Conservation (phyloP, 1,284 basidiomycete genomes). For the Somion occarium region DNA sequence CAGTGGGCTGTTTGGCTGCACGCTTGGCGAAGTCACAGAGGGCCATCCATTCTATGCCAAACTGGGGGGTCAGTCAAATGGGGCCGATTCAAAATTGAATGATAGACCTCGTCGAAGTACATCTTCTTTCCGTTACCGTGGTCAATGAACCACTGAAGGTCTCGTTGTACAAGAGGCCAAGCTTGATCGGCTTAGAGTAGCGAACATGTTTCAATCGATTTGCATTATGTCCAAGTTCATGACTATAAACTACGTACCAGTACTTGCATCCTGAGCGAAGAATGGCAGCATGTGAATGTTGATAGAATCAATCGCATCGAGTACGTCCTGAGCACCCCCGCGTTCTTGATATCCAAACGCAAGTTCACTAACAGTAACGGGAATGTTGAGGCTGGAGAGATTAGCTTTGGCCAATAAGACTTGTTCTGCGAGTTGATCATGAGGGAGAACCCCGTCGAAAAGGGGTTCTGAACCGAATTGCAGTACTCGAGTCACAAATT, state of each 20-base stretch:
- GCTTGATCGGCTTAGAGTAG: conserved; percentile 40
- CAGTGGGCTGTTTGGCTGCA: conserved; percentile 48
- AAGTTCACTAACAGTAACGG: conserved; percentile 58
- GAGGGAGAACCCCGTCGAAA: conserved; percentile 55
- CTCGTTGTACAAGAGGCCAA: conserved; percentile 56
- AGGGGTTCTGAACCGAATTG: conserved; percentile 77
- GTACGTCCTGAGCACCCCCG: conserved; percentile 50
- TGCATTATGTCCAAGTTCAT: background rate
- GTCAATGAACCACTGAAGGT: conserved; percentile 59
- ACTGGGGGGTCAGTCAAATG: background rate
- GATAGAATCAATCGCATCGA: conserved; percentile 62
- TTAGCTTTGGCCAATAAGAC: conserved; percentile 46
- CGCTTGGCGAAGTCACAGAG: conserved; percentile 49
- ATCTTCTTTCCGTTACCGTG: conserved; percentile 67
- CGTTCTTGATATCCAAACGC: conserved; percentile 46
- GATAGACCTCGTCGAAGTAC: conserved; percentile 56
- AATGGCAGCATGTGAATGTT: conserved; percentile 75
- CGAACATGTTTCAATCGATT: background rate
- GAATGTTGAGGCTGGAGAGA: conserved; percentile 51
- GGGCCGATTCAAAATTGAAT: no score
- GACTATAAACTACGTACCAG: conserved; percentile 33
- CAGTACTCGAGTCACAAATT: conserved; percentile 61
- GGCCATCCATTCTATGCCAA: conserved; percentile 75
- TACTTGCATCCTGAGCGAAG: conserved; percentile 56
- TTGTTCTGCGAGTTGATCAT: conserved; percentile 49